phyloP scores from a whole-genome alignment of 441 rosid species.

The Pelargonium citronellum region DNA sequence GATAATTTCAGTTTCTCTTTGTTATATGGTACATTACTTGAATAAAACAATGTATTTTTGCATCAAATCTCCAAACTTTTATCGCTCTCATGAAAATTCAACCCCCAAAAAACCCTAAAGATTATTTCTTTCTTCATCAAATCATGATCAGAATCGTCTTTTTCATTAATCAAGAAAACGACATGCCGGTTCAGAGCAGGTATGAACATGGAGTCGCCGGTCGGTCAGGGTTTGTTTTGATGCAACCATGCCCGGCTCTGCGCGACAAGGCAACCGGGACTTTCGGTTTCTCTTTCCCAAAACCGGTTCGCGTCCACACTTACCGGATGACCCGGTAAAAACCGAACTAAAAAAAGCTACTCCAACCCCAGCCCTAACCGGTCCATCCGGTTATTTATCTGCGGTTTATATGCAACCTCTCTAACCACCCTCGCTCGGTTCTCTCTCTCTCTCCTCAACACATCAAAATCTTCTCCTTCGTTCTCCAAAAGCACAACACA shows the following conservation, averaged over 20 bases:
- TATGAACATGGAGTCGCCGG: constrained; percentile 11
- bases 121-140: not conserved
- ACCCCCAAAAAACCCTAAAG: too few relatives aligned
- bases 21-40: too few relatives aligned
- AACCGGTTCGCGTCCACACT: constrained; percentile 29
- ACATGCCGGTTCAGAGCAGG: constrained; percentile 24
- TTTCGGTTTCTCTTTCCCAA: constrained; percentile 21
- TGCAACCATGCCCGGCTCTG: constrained; percentile 18
- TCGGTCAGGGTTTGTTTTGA: constrained; percentile 16
- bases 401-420: constrained; percentile 23
- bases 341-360: constrained; percentile 13
- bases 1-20: too few relatives aligned
- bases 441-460: constrained; percentile 10
- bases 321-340: constrained; percentile 31
- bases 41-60: too few relatives aligned
- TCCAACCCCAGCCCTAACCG: constrained; percentile 37
- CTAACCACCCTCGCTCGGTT: constrained; percentile 11
- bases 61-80: too few relatives aligned
- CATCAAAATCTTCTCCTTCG: not conserved
- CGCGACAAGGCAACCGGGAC: constrained; percentile 21
- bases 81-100: too few relatives aligned
- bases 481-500: constrained; percentile 13
- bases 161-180: constrained; percentile 18
- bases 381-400: constrained; percentile 35
- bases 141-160: not conserved